These are phyloP conservation scores for Hypoxylon rickii DNA, from an alignment of 495 filamentous ascomycete species.

Conservation along the genomic window DNA sequence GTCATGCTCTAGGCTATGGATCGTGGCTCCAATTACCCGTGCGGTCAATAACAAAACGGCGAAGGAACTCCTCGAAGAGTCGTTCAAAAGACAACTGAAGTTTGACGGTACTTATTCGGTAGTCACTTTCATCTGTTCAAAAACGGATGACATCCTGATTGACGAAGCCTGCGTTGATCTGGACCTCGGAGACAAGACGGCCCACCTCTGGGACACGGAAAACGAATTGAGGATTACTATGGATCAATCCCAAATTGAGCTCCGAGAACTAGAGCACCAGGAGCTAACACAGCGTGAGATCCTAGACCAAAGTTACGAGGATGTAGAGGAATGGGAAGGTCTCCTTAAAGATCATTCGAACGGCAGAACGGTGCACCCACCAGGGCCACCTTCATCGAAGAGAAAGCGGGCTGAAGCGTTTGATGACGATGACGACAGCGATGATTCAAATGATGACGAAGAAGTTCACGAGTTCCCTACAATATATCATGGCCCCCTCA, in stretches of 20 bases:
- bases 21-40: constrained; percentile 67
- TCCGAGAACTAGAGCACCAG: constrained; percentile 1
- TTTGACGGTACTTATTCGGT: constrained; percentile 62
- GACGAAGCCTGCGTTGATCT: constrained; percentile 42
- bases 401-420: too few species aligned
- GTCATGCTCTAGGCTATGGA: constrained; percentile 58
- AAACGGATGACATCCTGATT: constrained; percentile 66
- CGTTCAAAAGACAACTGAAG: constrained; percentile 67
- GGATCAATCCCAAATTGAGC: constrained; percentile 49
- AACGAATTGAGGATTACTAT: constrained; percentile 10
- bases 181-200: constrained; percentile 52
- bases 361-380: too few species aligned
- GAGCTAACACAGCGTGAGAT: neutral
- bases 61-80: constrained; percentile 61
- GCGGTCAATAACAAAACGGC: constrained; percentile 71
- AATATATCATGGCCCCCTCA: too few species aligned
- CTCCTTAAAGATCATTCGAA: too few species aligned
- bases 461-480: too few species aligned
- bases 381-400: too few species aligned
- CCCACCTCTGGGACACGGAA: constrained; percentile 20
- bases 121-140: constrained; percentile 70
- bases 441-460: too few species aligned
- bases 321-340: too few species aligned
- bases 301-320: too few species aligned
- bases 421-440: too few species aligned